Evolutionary conservation across 2,329 filamentous ascomycete genomes (phyloP).

Genomic region (Phoma sp.): DNA sequence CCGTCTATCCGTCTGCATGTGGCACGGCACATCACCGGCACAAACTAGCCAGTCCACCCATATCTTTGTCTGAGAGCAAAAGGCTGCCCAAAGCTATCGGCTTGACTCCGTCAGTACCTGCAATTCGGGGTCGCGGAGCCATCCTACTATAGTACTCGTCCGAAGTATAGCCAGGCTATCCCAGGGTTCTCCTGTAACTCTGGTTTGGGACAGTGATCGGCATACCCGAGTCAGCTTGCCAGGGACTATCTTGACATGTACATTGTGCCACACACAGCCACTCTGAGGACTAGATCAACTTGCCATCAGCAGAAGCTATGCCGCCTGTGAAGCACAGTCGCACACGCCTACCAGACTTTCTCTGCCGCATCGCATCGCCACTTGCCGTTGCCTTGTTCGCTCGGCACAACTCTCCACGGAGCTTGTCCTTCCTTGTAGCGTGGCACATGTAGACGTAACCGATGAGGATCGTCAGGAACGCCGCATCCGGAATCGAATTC

Average conservation of each 20-base stretch:
- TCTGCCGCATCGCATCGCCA: background rate
- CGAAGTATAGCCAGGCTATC: background rate
- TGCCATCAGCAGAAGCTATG: background rate
- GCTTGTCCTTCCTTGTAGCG: background rate
- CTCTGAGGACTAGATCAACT: background rate
- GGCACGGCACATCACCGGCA: background rate
- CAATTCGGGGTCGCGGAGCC: background rate
- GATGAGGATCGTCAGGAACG: conserved; percentile 15
- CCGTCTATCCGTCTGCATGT: conserved; percentile 14
- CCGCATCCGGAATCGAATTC: background rate
- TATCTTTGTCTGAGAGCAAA: background rate
- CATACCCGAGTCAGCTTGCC: conserved; percentile 5
- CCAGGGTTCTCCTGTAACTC: background rate
- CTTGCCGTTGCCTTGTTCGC: background rate
- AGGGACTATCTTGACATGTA: background rate
- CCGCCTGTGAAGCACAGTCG: background rate
- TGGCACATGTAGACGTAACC: background rate
- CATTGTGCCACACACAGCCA: background rate
- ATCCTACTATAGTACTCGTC: background rate
- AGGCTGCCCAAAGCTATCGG: background rate
- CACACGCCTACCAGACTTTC: background rate
- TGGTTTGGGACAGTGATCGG: conserved; percentile 7
- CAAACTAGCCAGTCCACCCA: background rate
- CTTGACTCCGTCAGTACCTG: background rate
- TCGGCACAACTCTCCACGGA: background rate